phyloP scores from a whole-genome alignment of 2,329 filamentous ascomycete genomes.

The Fusarium proliferatum region DNA sequence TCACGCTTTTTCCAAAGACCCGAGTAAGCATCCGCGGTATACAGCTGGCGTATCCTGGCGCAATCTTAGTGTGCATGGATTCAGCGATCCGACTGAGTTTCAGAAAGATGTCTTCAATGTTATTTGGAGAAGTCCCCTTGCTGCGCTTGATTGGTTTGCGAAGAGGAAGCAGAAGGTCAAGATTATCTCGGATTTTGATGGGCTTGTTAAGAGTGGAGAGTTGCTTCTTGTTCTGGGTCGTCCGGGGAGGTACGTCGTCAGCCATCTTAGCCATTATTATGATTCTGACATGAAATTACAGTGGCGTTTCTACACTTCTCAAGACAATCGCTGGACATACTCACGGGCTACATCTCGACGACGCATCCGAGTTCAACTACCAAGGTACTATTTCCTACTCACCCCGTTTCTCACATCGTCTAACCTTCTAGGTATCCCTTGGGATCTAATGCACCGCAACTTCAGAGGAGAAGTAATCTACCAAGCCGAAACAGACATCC shows the following conservation, averaged over 20 bases:
- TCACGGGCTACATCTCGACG: conserved; percentile 77
- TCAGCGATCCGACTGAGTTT: conserved; percentile 73
- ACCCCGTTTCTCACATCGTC: accelerated
- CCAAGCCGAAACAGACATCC: conserved; percentile 82
- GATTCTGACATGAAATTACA: conserved; percentile 41
- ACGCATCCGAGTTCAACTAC: conserved; percentile 79
- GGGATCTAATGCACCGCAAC: conserved; percentile 34
- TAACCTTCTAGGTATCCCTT: conserved; percentile 29
- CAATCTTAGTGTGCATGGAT: conserved; percentile 73
- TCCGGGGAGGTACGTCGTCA: conserved; percentile 30
- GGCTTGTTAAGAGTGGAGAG: conserved; percentile 73
- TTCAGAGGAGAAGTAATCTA: conserved; percentile 82
- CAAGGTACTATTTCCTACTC: conserved; percentile 60
- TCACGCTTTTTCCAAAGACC: conserved; percentile 33
- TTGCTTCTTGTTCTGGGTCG: conserved; percentile 78
- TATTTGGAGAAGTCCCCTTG: conserved; percentile 57
- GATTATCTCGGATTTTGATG: conserved; percentile 73
- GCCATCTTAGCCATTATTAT: accelerated
- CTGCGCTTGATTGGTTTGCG: conserved; percentile 61
- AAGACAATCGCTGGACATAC: conserved; percentile 85
- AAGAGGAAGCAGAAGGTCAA: conserved; percentile 67
- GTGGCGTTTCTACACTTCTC: conserved; percentile 81
- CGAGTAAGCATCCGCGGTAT: conserved; percentile 22
- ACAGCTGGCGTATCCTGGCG: conserved; percentile 67
- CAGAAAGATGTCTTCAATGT: conserved; percentile 72